Base-by-base conservation (phyloP, 352 stramenopile species). In the Phytopythium vexans region DNA sequence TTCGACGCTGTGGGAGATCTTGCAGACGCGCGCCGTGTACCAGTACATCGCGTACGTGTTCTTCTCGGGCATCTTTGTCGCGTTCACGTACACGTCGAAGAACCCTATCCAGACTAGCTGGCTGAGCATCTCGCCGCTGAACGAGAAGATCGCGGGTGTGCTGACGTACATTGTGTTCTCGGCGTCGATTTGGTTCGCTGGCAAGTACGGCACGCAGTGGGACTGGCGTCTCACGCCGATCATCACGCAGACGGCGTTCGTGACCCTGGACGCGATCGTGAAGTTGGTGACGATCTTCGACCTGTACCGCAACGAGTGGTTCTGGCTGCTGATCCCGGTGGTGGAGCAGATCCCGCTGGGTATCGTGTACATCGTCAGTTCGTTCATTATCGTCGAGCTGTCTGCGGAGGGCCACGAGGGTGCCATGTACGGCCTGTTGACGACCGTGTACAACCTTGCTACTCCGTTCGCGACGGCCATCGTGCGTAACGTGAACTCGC, bases 351-450 rank as follows among this genome's bases (percentile, higher is more conserved):
- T 87, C 52, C 78, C 75, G 8, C 44, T 58, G 15, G 78, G 73
- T 3, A 68, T 87, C 14, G 64, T 66, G 40, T 89, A 78, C 62
- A 82, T 84, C 43, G 66, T 89, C 7, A 51, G 58, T 1, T 72
- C 74, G 8, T 89, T 84, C 52, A 77, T 84, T 39, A 70, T 77
- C 11, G 72, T 87, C 8, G 78, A 89, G 58, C 56, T 89, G 3
- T 68, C 75, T 4, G 54, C 61, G 6, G 73, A 82, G 53, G 78
- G 78, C 10, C 64, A 86, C 44, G 78, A 89, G 63, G 74, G 73
- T 21, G 76, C 75, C 37, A 77, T 87, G 58, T 83, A 84, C 52
- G 74, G 78, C 8, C 62, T 89, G 21, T 56, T 89, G 33, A 82
- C 76, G 15, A 89, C 78, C 11, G 75, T 89, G 27, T 64, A 61